Evolutionary conservation across 2,329 filamentous ascomycete genomes (phyloP).

Genomic region (Aspergillus pseudonomiae): DNA sequence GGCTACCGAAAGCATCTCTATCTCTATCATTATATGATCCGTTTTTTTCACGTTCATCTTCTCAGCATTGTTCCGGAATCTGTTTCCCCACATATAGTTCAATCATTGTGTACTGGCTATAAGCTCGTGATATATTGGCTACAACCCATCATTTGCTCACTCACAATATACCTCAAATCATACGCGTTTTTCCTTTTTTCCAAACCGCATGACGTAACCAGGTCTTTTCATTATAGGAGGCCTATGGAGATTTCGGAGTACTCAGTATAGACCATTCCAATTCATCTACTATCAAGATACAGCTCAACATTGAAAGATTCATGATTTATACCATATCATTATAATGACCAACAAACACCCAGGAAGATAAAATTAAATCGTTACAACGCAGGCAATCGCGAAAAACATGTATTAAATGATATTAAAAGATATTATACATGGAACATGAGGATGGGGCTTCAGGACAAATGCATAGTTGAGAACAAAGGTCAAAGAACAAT

Average conservation of each 20-base stretch:
- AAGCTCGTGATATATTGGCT: constrained; percentile 1
- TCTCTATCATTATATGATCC: neutral
- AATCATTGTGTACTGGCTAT: constrained; percentile 1
- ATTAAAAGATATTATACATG: constrained; percentile 12
- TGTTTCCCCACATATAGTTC: neutral
- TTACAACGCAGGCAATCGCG: neutral
- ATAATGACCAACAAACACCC: neutral
- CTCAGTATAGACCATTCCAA: neutral
- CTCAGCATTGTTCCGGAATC: neutral
- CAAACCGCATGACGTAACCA: neutral
- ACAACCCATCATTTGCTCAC: neutral
- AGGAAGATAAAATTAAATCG: neutral
- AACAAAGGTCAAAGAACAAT: neutral
- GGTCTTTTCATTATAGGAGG: neutral
- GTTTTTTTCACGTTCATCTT: neutral
- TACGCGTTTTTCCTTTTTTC: neutral
- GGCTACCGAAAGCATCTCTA: neutral
- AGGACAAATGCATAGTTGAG: constrained; percentile 3
- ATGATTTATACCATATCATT: neutral
- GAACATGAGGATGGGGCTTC: constrained; percentile 10
- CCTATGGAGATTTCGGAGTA: neutral
- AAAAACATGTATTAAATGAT: constrained; percentile 2
- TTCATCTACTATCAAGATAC: neutral
- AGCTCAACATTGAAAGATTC: neutral
- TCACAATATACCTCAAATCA: neutral